A percentile compares a stretch with the other conserved stretches of the same genome.
phyloP scores from a whole-genome alignment of 2,329 filamentous ascomycete species.

The Aspergillus pseudotamarii region DNA sequence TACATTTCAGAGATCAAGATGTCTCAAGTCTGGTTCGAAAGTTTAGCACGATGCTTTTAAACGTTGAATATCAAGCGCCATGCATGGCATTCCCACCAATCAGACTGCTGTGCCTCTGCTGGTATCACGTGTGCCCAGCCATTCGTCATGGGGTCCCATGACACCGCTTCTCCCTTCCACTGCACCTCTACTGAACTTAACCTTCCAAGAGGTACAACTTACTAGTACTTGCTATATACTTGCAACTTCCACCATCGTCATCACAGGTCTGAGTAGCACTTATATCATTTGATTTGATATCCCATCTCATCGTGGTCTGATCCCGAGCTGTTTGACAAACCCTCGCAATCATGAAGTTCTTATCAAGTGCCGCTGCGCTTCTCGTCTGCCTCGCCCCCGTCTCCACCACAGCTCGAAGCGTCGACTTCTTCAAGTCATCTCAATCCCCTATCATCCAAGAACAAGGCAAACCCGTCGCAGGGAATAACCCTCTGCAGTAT shows the following conservation, averaged over 20 bases:
- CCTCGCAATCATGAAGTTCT: conserved; percentile 43
- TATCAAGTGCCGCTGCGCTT: conserved; percentile 38
- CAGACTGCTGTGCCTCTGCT: not conserved
- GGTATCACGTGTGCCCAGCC: not conserved
- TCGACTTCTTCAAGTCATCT: conserved; percentile 53
- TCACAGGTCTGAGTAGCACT: not conserved
- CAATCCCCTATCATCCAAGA: conserved; percentile 55
- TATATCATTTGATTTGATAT: not conserved
- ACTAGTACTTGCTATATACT: not conserved
- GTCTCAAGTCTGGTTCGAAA: not conserved
- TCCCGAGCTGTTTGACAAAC: not conserved
- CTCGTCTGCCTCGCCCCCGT: conserved; percentile 50
- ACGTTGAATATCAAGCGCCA: not conserved
- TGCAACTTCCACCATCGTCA: not conserved
- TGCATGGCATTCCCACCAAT: conserved; percentile 12
- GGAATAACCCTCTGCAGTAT: conserved; percentile 81
- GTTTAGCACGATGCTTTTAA: not conserved
- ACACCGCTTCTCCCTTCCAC: conserved; percentile 17
- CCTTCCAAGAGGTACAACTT: not conserved
- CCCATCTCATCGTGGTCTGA: not conserved
- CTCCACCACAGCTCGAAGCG: conserved; percentile 46
- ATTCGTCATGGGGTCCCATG: conserved; percentile 15
- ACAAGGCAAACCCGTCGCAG: conserved; percentile 68
- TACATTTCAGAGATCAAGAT: not conserved
- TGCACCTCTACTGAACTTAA: not conserved